Conservation (phyloP, 2,329 filamentous ascomycete species). For the Coniochaeta sp. region DNA sequence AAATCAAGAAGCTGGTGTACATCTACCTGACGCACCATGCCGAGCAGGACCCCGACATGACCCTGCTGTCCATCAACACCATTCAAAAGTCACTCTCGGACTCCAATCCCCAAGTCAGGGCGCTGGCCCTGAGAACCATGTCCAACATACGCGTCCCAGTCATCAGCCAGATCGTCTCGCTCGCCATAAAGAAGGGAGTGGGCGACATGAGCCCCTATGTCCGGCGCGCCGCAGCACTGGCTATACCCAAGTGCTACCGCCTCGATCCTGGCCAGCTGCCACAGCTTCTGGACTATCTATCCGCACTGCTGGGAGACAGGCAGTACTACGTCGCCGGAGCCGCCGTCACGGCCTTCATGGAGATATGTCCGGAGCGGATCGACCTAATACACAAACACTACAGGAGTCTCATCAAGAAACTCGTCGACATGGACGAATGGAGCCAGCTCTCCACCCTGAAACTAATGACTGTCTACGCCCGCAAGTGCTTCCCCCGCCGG, state of each 20-base stretch:
- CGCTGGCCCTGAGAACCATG: slow-evolving; percentile 93
- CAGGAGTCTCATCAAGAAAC: slow-evolving; percentile 72
- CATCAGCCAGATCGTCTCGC: slow-evolving; percentile 92
- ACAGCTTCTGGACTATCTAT: slow-evolving; percentile 76
- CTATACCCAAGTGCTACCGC: slow-evolving; percentile 92
- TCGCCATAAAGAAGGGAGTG: slow-evolving; percentile 90
- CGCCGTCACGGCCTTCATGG: slow-evolving; percentile 80
- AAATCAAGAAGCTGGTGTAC: slow-evolving; percentile 97
- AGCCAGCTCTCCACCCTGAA: slow-evolving; percentile 78
- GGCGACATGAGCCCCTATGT: slow-evolving; percentile 94
- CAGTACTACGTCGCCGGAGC: slow-evolving; percentile 97
- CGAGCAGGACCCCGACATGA: slow-evolving; percentile 90
- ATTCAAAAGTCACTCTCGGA: slow-evolving; percentile 98
- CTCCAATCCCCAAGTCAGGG: slow-evolving; percentile 80
- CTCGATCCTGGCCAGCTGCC: slow-evolving; percentile 81
- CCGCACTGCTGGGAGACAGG: slow-evolving; percentile 73
- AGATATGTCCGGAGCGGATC: slow-evolving; percentile 79
- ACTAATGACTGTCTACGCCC: slow-evolving; percentile 76
- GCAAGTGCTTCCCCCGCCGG: slow-evolving; percentile 76
- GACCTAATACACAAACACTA: slow-evolving; percentile 92
- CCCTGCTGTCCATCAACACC: slow-evolving; percentile 93
- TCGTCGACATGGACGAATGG: slow-evolving; percentile 99
- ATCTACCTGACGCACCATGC: slow-evolving; percentile 97
- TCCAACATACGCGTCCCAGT: slow-evolving; percentile 94
- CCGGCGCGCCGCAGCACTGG: slow-evolving; percentile 83